Evolutionary conservation across 2,329 filamentous ascomycete species (phyloP).

Genomic region (Aspergillus phoenicis): DNA sequence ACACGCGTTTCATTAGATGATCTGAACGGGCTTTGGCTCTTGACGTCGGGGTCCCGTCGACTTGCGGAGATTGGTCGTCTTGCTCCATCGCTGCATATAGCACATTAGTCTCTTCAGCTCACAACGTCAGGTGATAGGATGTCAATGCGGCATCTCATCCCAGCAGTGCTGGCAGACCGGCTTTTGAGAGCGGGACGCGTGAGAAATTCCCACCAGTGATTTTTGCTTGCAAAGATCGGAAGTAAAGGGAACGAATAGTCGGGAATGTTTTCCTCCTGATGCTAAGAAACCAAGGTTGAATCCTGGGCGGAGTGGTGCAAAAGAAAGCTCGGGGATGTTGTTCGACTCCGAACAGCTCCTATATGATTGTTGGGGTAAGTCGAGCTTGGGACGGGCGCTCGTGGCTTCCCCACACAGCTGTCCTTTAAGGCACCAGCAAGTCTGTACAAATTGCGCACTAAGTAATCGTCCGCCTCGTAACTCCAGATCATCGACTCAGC

Average conservation of each 20-base stretch:
- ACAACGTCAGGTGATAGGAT: neutral
- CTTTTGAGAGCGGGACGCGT: neutral
- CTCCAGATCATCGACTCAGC: neutral
- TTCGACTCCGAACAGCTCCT: neutral
- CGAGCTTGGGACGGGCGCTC: constrained; percentile 1
- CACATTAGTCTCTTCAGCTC: neutral
- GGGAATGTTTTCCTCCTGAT: neutral
- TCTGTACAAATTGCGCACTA: neutral
- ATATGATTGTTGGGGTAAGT: constrained; percentile 1
- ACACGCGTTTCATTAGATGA: constrained; percentile 48
- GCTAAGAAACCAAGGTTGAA: neutral
- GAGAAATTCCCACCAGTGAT: neutral
- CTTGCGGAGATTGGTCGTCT: constrained; percentile 21
- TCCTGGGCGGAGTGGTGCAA: neutral
- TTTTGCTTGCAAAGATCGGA: neutral
- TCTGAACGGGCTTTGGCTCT: constrained; percentile 30
- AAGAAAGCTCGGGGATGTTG: neutral
- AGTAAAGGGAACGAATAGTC: neutral
- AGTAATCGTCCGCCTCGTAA: neutral
- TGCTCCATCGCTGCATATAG: constrained; percentile 16
- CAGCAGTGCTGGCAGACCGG: neutral
- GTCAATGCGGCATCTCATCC: neutral
- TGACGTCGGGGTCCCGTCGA: constrained; percentile 16
- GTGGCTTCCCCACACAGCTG: constrained; percentile 9
- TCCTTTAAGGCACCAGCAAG: neutral